A percentile compares a stretch with the other conserved stretches of the same genome.
These are phyloP conservation scores for Dothiorella sarmentorum DNA, from an alignment of 2,329 filamentous ascomycete genomes.

Conservation along the genomic window DNA sequence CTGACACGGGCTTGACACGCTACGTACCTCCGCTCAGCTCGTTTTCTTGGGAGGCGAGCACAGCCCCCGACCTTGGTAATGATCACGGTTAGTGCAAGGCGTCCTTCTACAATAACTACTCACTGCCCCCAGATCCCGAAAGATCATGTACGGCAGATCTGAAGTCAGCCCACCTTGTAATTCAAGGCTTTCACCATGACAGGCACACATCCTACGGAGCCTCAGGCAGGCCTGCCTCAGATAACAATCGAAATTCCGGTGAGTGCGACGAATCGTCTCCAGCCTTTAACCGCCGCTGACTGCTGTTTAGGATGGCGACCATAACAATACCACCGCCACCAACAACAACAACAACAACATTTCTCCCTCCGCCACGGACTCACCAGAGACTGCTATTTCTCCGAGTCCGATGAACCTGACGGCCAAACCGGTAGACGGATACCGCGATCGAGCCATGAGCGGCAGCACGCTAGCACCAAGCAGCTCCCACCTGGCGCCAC, in stretches of 20 bases:
- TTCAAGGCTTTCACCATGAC: not conserved
- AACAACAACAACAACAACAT: not conserved
- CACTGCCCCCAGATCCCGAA: not conserved
- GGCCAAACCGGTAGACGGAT: not conserved
- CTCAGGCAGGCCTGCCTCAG: not conserved
- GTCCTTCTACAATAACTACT: too few species aligned
- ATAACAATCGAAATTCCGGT: constrained; percentile 12
- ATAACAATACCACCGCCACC: not conserved
- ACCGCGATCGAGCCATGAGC: constrained; percentile 17
- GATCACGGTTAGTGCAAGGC: too few species aligned
- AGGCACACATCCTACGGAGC: not conserved
- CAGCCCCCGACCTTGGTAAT: too few species aligned
- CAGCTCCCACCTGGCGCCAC: constrained; percentile 6
- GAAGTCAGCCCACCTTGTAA: too few species aligned
- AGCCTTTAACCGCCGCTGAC: not conserved
- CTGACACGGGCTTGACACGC: not conserved
- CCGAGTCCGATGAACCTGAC: not conserved
- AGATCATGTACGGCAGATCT: not conserved
- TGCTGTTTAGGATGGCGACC: not conserved
- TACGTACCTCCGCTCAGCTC: too few species aligned
- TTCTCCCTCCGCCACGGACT: not conserved
- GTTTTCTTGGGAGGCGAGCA: too few species aligned
- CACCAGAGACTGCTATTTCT: not conserved
- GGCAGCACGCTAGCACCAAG: constrained; percentile 13
- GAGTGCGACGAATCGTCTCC: not conserved